Base-by-base conservation (phyloP, 129 eudicot species). In the Deinandra increscens region DNA sequence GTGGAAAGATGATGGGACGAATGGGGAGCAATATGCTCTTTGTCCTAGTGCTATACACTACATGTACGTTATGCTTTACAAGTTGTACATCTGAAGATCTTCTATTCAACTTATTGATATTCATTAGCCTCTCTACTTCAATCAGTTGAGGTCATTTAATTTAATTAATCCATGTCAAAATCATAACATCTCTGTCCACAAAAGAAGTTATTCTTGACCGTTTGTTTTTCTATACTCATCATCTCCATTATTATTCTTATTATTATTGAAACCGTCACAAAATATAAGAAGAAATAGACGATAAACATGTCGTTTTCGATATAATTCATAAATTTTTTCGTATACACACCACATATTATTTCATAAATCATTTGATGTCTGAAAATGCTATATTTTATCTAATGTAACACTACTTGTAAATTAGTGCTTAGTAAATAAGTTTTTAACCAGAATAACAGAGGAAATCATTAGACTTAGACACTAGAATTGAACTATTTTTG, bases 1-100 rank as follows among this genome's bases (percentile, higher is more conserved):
- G 73, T 66, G 48, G 67, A 75, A 66, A 39, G 79, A 75, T 66
- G 60, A 66, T 66, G 37, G 66, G 36, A 15, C 49, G 0, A 26
- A 14, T 17, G 72, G 17, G 43, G 79, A 58, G 68, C 64, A 42
- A 75, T 58, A 75, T 45, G 68, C 68, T 44, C 68, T 66, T 67
- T 65, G 66, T 51, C 79, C 42, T n/a, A n/a, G 3, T 29, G 72
- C 79, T 53, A 51, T 65, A 54, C 23, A 33, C 23, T 51, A 66
- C 17, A 48, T 18, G 56, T 64, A 74, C 68, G 3, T 18, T 31
- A 9, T 58, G 46, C 51, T 56, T 6, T 9, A 44, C 17, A 34
- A 34, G 5, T 66, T 34, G 62, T 75, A 58, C 43, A 22, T 44
- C 53, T 53, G 15, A 18, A 0, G 9, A 14, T 12, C 46, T 18